A percentile compares a stretch with the other conserved stretches of the same genome.
These are phyloP conservation scores for Alloascoidea hylecoeti DNA, from an alignment of 805 yeast genomes.

Conservation along the genomic window DNA sequence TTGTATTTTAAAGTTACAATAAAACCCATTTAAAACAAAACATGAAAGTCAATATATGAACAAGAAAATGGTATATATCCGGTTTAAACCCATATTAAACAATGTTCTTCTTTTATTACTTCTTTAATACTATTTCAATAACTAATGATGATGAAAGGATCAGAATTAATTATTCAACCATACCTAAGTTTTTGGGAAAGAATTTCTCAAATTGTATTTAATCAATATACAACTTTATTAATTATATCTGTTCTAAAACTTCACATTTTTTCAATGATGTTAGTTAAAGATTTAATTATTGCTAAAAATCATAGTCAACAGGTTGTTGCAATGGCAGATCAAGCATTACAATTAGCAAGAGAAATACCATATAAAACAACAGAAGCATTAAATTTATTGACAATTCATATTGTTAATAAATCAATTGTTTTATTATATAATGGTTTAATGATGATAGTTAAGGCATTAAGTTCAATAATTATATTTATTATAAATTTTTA, in stretches of 20 bases:
- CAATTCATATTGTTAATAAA: conserved; percentile 31
- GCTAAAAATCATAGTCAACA: conserved; percentile 23
- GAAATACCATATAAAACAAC: conserved; percentile 36
- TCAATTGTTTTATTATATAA: conserved; percentile 31
- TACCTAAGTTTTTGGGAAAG: conserved; percentile 29
- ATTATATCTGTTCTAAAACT: conserved; percentile 47
- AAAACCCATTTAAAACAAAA: too few relatives aligned
- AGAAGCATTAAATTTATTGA: conserved; percentile 33
- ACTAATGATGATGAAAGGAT: too few relatives aligned
- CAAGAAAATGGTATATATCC: too few relatives aligned
- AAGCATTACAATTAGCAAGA: conserved; percentile 14
- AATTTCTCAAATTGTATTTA: conserved; percentile 52
- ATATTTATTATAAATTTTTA: conserved; percentile 57
- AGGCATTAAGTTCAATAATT: conserved; percentile 43
- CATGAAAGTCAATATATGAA: too few relatives aligned
- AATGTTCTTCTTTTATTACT: too few relatives aligned
- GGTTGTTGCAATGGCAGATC: conserved; percentile 35
- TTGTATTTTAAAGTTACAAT: too few relatives aligned
- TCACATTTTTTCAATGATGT: conserved; percentile 34
- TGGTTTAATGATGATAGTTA: conserved; percentile 29
- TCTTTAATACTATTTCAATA: too few relatives aligned
- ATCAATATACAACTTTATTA: conserved; percentile 44
- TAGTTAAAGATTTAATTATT: conserved; percentile 25
- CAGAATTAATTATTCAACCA: neutral
- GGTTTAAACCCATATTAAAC: too few relatives aligned